phyloP scores from a whole-genome alignment of 1,139 yeast species.

The Magnusiomyces magnusii region DNA sequence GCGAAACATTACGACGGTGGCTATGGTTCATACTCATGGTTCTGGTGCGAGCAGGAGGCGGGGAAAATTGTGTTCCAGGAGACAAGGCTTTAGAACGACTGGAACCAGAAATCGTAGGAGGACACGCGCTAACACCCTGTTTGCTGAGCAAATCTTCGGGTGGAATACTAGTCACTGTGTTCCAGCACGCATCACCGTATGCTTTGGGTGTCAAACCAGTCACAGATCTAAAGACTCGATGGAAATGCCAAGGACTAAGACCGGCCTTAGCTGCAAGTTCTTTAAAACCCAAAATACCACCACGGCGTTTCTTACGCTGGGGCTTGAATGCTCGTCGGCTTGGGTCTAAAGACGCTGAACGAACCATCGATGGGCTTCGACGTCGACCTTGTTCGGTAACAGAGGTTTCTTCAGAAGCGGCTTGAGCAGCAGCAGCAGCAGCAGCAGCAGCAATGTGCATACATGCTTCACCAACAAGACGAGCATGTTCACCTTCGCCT shows the following conservation, averaged over 20 bases:
- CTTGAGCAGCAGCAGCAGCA: slow-evolving; percentile 44
- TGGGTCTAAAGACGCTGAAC: slow-evolving; percentile 5
- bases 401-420: slow-evolving; percentile 23
- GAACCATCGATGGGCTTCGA: slow-evolving; percentile 13
- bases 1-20: neutral
- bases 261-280: slow-evolving; percentile 81
- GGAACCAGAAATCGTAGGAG: neutral
- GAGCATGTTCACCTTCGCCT: slow-evolving; percentile 47
- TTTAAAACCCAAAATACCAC: slow-evolving; percentile 83
- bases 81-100: neutral
- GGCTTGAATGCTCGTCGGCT: slow-evolving; percentile 19
- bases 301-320: slow-evolving; percentile 57
- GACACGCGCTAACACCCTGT: neutral
- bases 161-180: slow-evolving; percentile 40
- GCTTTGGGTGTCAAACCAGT: slow-evolving; percentile 84
- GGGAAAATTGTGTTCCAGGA: neutral
- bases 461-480: slow-evolving; percentile 71
- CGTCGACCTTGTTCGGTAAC: slow-evolving; percentile 16
- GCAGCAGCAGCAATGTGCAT: slow-evolving; percentile 81
- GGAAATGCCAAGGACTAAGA: slow-evolving; percentile 91
- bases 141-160: slow-evolving; percentile 1
- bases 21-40: neutral
- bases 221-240: slow-evolving; percentile 76
- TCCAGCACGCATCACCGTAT: slow-evolving; percentile 84
- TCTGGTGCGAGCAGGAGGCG: neutral